Conservation (phyloP, 345 rosid species). For the Citrus inodora region DNA sequence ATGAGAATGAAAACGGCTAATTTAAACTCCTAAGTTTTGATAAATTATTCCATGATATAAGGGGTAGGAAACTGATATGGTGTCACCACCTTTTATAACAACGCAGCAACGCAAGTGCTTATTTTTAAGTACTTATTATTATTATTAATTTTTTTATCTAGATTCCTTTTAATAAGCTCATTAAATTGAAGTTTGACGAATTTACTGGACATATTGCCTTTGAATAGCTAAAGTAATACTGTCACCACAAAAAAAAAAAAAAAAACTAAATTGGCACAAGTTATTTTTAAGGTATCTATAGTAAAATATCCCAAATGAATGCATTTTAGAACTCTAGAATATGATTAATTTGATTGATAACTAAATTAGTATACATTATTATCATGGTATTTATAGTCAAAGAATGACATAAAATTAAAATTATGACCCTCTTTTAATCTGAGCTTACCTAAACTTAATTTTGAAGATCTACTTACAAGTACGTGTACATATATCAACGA, state of each 20-base stretch:
- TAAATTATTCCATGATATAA: constrained; percentile 18
- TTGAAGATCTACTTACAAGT: no score
- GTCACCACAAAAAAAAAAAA: not conserved
- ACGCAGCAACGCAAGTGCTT: not conserved
- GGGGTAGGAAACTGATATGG: constrained; percentile 7
- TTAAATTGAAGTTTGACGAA: not conserved
- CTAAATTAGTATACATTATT: not conserved
- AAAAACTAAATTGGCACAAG: no score
- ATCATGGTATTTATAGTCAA: no score
- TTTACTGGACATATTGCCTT: not conserved
- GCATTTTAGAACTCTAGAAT: not conserved
- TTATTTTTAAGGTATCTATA: not conserved
- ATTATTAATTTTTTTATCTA: not conserved
- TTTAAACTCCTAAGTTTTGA: constrained; percentile 24
- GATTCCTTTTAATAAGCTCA: constrained; percentile 12
- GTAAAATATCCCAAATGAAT: not conserved
- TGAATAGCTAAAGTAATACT: not conserved
- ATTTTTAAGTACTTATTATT: not conserved
- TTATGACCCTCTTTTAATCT: no score
- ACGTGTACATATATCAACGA: no score
- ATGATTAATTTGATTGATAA: not conserved
- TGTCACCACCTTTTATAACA: not conserved
- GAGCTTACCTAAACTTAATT: no score
- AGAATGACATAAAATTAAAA: no score
- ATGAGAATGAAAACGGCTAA: not conserved